phyloP scores from a whole-genome alignment of 2,329 filamentous ascomycete species.

The Colletotrichum sidae region DNA sequence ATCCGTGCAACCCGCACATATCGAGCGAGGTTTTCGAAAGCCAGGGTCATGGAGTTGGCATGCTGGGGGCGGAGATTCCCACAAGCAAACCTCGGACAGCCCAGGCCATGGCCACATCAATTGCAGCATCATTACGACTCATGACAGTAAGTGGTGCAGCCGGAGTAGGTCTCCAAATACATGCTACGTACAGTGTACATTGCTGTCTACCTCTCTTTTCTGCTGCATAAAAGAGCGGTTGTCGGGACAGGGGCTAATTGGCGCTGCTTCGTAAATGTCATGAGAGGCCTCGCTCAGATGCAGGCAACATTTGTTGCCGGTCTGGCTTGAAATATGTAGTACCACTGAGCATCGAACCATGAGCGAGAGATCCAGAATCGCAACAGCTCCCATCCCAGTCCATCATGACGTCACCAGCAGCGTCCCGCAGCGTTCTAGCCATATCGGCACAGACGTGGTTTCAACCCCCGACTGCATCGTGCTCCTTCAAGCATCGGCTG shows the following conservation, averaged over 20 bases:
- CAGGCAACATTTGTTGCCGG: no score
- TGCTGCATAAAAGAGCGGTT: no score
- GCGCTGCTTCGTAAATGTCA: no score
- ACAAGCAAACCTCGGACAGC: no score
- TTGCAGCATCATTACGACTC: conserved; percentile 8
- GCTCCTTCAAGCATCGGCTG: background rate
- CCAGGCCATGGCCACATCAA: conserved; percentile 4
- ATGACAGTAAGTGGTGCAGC: background rate
- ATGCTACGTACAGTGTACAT: no score
- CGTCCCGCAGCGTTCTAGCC: conserved; percentile 10
- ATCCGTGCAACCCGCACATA: conserved; percentile 4
- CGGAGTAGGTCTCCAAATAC: no score
- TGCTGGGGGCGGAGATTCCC: conserved; percentile 14
- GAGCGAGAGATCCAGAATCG: conserved; percentile 11
- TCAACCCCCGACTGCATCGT: conserved; percentile 25
- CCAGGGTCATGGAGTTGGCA: conserved; percentile 8
- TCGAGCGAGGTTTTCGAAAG: conserved; percentile 1
- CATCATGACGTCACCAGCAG: conserved; percentile 22
- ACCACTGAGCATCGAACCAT: background rate
- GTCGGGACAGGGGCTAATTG: no score
- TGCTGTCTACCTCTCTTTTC: no score
- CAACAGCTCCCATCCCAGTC: conserved; percentile 29
- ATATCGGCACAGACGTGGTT: conserved; percentile 25
- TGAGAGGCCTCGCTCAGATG: no score
- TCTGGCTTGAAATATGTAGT: no score